Percentiles rank a stretch among this genome's conserved stretches.
These are phyloP conservation scores for Colletotrichum orbiculare DNA, from an alignment of 2,329 filamentous ascomycete genomes.

Conservation along the genomic window DNA sequence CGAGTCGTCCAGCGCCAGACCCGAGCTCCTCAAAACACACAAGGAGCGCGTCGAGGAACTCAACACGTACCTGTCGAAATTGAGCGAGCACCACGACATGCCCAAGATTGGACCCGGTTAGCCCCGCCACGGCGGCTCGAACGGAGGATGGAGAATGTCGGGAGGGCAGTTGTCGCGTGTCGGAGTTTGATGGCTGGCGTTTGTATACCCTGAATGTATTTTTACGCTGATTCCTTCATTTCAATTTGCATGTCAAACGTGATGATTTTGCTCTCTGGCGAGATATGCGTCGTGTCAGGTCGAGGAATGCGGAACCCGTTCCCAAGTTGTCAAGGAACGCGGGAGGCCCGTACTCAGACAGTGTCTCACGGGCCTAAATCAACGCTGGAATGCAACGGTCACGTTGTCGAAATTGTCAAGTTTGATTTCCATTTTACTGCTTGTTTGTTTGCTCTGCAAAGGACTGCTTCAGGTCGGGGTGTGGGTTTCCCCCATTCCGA, in stretches of 20 bases:
- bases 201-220: too few relatives aligned
- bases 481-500: background rate
- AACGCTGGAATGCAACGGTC: background rate
- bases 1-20: conserved; percentile 64
- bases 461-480: conserved; percentile 8
- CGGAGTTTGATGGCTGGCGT: conserved; percentile 1
- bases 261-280: background rate
- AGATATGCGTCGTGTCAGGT: background rate
- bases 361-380: background rate
- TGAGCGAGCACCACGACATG: conserved; percentile 99
- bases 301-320: too few relatives aligned
- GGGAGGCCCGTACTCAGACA: background rate
- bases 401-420: conserved; percentile 1
- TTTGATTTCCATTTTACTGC: conserved; percentile 10
- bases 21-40: conserved; percentile 93
- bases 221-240: too few relatives aligned
- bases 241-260: too few relatives aligned
- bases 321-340: background rate
- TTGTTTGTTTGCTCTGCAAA: conserved; percentile 2
- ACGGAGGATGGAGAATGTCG: background rate
- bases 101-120: conserved; percentile 72
- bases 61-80: conserved; percentile 89
- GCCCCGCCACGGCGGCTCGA: conserved; percentile 23
- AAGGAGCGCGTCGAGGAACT: conserved; percentile 96
- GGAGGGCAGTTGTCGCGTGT: background rate